Base-by-base conservation (phyloP, 768 basidiomycete genomes). In the Tylopilus plumbeoviolaceoides region DNA sequence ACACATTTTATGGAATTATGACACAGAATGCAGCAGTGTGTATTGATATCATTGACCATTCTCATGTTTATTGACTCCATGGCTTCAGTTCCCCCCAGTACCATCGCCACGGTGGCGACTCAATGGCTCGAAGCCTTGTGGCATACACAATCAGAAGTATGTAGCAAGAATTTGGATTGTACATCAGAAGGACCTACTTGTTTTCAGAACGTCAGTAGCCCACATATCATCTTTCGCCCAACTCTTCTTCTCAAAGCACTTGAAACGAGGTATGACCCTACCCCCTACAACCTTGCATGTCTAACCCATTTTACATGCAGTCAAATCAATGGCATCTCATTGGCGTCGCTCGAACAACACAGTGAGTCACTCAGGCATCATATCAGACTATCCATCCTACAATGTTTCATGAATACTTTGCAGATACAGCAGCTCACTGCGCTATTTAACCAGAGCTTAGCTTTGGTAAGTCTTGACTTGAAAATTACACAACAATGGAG, bases 101-200 rank as follows among this genome's bases (percentile, higher is more conserved):
- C 71, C 17, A 44, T 74, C 18, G 62, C 70, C 28, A 65, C 69
- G 47, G 61, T 70, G 5, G 73, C 77, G 48, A 70, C 73, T 33
- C 70, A 75, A 52, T 83, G 83, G 82, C 65, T 85, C 2, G 72
- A 74, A 53, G 69, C 72, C 5, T 45, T 84, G 4, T 86, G 83
- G 83, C 65, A 52, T 31, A 54, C 45, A 48, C 20, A 38, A 18
- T 46, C 58, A 45, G 44, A 18, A 31, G 62, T 60, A 43, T 31
- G 57, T 57, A 21, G 28, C 30, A n/a, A 39, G 10, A 25, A 36
- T 48, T 25, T 28, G n/a, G 39, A 17, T 30, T 15, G 10, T 23
- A 28, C n/a, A 41, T 8, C 23, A 14, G 50, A 46, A 52, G 7
- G 4, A 56, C 30, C 17, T 31, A 55, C 38, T 20, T 43, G 31